Base-by-base conservation (phyloP, 192 early-diverging fungal species). In the Coemansia guatemalensis region DNA sequence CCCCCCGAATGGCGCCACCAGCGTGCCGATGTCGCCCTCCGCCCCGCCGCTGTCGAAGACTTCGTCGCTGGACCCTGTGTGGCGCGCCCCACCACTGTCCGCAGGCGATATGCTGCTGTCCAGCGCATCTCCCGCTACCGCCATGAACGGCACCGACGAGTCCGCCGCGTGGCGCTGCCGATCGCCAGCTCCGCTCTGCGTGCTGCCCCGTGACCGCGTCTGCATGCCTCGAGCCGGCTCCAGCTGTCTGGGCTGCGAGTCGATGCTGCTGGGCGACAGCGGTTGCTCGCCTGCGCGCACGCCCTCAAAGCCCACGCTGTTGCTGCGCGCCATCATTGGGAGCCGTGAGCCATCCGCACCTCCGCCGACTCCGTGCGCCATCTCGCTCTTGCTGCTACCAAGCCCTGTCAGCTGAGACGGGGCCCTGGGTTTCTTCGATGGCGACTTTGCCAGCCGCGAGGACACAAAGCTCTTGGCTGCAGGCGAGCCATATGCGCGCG, bases 381-480 rank as follows among this genome's bases (percentile, higher is more conserved):
- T 56, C 53, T 30, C 54, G 27, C 56, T 49, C 57, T 21, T 60
- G n/a, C 59, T 29, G 60, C 21, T 21, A 65, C 56, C 22, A 14
- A 25, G 51, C 7, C 44, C 49, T 11, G 52, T 53, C 48, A 55
- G 52, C 57, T 44, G 65, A 9, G 54, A 56, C 30, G 47, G 63
- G 11, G 25, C 41, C 4, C 53, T 24, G 20, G 47, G 22, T 20
- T 41, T 47, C 50, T 23, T 59, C 23, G 62, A 51, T 9, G 69
- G 75, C n/a, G 69, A 71, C 53, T 58, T 71, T 26, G 62, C 49
- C 74, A 77, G 52, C 11, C 75, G 65, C 58, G 75, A 68, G 7
- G 69, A 53, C 30, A 72, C 75, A 65, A 64, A 78, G 58, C 56
- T 70, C 51, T 72, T 78, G 12, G 75, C 75, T 14, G 75, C 75